Percentiles rank a stretch among this genome's conserved stretches.
Conservation (phyloP, 352 stramenopile genomes). For the Globisporangium acanthophoron region DNA sequence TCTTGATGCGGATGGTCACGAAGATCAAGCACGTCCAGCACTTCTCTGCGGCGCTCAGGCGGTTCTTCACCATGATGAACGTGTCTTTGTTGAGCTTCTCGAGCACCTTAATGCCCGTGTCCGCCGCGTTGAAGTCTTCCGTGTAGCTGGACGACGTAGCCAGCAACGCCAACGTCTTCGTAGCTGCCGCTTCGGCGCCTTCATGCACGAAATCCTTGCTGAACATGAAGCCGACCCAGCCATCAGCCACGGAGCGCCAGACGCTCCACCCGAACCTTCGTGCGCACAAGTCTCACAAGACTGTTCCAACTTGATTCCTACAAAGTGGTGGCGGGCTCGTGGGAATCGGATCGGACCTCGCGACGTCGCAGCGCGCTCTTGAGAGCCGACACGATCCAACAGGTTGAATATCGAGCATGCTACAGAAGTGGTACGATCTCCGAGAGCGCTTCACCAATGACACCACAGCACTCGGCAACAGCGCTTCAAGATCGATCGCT, state of each 20-base stretch:
- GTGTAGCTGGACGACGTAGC: neutral
- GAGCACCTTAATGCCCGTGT: conserved; percentile 26
- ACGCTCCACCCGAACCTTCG: conserved; percentile 27
- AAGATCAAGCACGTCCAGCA: conserved; percentile 4
- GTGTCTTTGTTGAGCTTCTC: conserved; percentile 16
- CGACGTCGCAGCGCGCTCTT: no score
- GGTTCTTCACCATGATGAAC: conserved; percentile 15
- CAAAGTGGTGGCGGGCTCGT: no score
- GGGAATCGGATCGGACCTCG: no score
- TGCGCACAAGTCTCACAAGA: no score
- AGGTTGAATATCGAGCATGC: no score
- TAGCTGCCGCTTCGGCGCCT: conserved; percentile 12
- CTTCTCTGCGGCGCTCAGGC: conserved; percentile 11
- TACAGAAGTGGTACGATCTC: no score
- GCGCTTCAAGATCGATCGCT: neutral
- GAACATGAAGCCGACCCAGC: conserved; percentile 34
- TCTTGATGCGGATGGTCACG: conserved; percentile 1
- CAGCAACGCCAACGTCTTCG: conserved; percentile 24
- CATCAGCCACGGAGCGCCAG: conserved; percentile 23
- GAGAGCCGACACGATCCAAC: no score
- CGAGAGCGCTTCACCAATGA: no score
- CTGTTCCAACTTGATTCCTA: no score
- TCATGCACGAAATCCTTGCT: conserved; percentile 37
- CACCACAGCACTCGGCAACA: neutral
- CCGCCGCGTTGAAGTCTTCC: conserved; percentile 18